Evolutionary conservation across 371 early-diverging fungal genomes (phyloP).

Genomic region (Globomyces sp.): DNA sequence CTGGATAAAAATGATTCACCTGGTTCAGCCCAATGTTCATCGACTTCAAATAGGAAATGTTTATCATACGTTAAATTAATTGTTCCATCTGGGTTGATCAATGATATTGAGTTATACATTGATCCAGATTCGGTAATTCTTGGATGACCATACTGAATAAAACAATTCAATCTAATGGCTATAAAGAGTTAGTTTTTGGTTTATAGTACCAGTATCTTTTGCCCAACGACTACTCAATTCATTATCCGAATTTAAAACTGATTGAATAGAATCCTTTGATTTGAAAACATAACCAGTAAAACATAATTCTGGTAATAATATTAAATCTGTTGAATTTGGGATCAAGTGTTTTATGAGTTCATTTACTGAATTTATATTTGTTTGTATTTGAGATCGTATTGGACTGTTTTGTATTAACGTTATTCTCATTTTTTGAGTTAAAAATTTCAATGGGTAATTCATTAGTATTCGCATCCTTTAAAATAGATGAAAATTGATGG

Average conservation of each 20-base stretch:
- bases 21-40: conserved; percentile 73
- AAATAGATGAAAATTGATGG: too few relatives aligned
- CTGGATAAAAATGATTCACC: conserved; percentile 59
- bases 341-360: neutral
- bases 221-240: conserved; percentile 68
- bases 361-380: neutral
- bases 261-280: conserved; percentile 50
- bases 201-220: conserved; percentile 24
- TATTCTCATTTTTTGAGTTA: conserved; percentile 1
- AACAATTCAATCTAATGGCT: conserved; percentile 46
- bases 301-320: conserved; percentile 76
- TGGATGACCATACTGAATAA: conserved; percentile 70
- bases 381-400: neutral
- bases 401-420: neutral
- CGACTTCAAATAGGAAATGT: conserved; percentile 64
- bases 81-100: conserved; percentile 56
- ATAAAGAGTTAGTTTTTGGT: too few relatives aligned
- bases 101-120: conserved; percentile 14
- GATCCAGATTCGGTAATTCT: conserved; percentile 32
- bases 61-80: conserved; percentile 64
- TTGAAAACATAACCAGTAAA: conserved; percentile 68
- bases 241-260: conserved; percentile 57
- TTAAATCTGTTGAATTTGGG: conserved; percentile 44
- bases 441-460: too few relatives aligned
- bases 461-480: too few relatives aligned